These are phyloP conservation scores for Xylaria sp. DNA, from an alignment of 2,329 filamentous ascomycete genomes.

Conservation along the genomic window DNA sequence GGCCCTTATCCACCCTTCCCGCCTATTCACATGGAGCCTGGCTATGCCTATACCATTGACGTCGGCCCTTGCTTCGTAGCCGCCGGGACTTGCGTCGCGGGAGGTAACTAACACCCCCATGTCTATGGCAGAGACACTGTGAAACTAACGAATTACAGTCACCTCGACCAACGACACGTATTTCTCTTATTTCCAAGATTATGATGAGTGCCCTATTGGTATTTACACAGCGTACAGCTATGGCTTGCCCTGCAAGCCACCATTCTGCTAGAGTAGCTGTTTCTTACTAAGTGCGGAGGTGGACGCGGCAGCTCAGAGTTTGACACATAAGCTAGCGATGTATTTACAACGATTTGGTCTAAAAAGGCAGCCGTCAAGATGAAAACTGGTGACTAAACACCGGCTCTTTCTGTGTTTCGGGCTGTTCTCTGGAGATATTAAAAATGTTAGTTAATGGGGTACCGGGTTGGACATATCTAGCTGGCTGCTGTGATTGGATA, in stretches of 20 bases:
- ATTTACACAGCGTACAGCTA: constrained; percentile 42
- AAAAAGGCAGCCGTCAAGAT: too few species aligned
- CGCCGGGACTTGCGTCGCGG: constrained; percentile 41
- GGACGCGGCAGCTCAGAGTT: too few species aligned
- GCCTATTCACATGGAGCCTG: constrained; percentile 43
- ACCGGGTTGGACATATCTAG: too few species aligned
- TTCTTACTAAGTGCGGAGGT: neutral
- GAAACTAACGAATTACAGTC: constrained; percentile 29
- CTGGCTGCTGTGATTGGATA: too few species aligned
- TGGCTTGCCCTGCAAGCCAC: constrained; percentile 34
- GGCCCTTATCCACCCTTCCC: constrained; percentile 39
- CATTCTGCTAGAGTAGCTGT: constrained; percentile 17
- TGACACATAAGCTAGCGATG: neutral
- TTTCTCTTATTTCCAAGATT: constrained; percentile 41
- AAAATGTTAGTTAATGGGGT: too few species aligned
- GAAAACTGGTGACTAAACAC: too few species aligned
- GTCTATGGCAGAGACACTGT: neutral
- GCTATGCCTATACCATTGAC: constrained; percentile 42
- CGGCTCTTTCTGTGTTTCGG: too few species aligned
- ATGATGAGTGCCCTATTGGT: constrained; percentile 38
- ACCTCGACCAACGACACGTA: constrained; percentile 42
- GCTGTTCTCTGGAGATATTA: too few species aligned
- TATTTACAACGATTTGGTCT: too few species aligned
- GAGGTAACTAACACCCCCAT: constrained; percentile 30
- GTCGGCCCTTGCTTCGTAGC: constrained; percentile 40